Base-by-base conservation (phyloP, 176 grass and related monocot species). In the Lolium perenne region DNA sequence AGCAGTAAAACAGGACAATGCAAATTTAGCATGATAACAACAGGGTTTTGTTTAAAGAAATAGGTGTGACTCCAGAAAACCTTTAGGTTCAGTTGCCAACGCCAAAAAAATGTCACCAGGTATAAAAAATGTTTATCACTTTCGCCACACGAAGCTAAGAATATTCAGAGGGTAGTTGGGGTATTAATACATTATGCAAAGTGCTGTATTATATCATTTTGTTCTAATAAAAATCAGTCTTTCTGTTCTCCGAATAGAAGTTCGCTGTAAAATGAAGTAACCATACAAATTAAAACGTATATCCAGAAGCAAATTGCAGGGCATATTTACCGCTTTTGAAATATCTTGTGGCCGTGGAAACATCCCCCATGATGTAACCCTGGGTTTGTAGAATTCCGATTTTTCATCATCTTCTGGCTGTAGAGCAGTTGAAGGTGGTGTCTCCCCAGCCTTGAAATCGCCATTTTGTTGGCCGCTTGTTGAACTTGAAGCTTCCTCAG, bases 341-440 rank as follows among this genome's bases (percentile, higher is more conserved):
- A 91, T 91, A 87, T 91, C 79, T 58, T 86, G 89, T 38, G 89
- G 89, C 20, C 84, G 68, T 40, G 89, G 89, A 79, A 87, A 91
- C 89, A 91, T 87, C 41, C 89, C 89, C 84, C 80, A 91, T 20
- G 89, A 75, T 80, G 74, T 83, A 79, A 91, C 89, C 6, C 48
- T 87, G 58, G 89, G 89, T 74, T 32, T 84, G 62, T 91, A 91
- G 20, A 65, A 61, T 57, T 87, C 87, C 57, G 23, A 40, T 17
- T 87, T 68, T 56, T 35, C 84, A 38, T 79, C 74, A 64, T 73
- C 54, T 47, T 83, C 75, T 59, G 66, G 48, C 25, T 84, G 84
- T 41, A 29, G 6, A 58, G 57, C 38, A 60, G 80, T 74, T 87
- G 89, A 90, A 79, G 80, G 25, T 20, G 75, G 38, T 25, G 65